These are phyloP conservation scores for Ogataea pilisensis DNA, from an alignment of 805 yeast genomes.

Conservation along the genomic window DNA sequence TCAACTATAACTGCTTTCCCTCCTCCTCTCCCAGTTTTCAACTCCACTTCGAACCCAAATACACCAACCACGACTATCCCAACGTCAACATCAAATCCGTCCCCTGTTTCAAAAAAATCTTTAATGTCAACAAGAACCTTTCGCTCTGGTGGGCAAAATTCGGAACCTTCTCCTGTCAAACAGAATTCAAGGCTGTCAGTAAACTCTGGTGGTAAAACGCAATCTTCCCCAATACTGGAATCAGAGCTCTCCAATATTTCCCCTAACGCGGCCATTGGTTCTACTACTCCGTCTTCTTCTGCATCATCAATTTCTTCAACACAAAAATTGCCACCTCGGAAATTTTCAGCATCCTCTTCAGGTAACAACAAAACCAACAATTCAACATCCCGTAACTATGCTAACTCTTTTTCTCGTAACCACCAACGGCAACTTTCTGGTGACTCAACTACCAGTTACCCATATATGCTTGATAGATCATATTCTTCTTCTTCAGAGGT, in stretches of 20 bases:
- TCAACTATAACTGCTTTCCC: not conserved
- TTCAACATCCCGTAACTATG: conserved; percentile 1
- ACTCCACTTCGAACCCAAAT: not conserved
- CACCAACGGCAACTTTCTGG: not conserved
- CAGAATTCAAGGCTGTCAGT: conserved; percentile 2
- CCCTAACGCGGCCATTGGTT: not conserved
- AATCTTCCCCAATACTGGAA: conserved; percentile 8
- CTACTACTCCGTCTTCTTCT: not conserved
- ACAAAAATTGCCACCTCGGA: not conserved
- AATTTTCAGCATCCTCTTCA: not conserved
- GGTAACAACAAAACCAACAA: conserved; percentile 1
- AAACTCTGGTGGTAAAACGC: conserved; percentile 3
- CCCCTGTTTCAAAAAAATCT: conserved; percentile 29
- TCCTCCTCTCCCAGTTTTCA: not conserved
- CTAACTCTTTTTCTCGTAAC: not conserved
- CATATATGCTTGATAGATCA: conserved; percentile 3
- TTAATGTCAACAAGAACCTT: conserved; percentile 32
- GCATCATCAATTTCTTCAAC: not conserved
- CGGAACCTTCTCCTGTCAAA: conserved; percentile 24
- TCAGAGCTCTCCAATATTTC: not conserved
- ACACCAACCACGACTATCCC: conserved; percentile 6
- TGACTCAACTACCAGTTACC: not conserved
- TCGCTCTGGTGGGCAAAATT: conserved; percentile 28
- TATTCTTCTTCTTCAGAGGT: conserved; percentile 15
- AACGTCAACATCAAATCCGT: conserved; percentile 9